Evolutionary conservation across 768 basidiomycete genomes (phyloP), one percentile per base, ranked within the genome.

Genomic region (Trametes punicea): DNA sequence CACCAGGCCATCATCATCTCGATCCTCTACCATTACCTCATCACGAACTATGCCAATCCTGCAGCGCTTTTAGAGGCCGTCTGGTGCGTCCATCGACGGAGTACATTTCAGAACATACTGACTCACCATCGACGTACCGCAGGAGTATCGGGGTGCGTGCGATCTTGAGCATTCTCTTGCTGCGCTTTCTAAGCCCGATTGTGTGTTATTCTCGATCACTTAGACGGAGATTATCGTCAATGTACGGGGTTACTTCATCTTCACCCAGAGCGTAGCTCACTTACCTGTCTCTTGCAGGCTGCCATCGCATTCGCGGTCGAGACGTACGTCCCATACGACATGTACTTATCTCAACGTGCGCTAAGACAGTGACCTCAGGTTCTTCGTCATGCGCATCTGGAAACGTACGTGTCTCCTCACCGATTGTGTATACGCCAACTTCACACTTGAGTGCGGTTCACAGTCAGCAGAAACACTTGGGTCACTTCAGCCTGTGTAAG

Each of bases 21-120:
- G 20, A 49, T 57, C 40, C 41, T 57, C 21, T 61, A 61, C 40
- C 57, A 51, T 27, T 61, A 61, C 31, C 51, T 61, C 13, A 52
- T 61, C 41, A 33, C 47, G 18, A 48, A 61, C 41, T 61, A 51
- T 30, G 30, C 29, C n/a, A 45, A 61, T 27, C 50, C 55, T 13
- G n/a, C n/a, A 10, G 51, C 47, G 11, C 52, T 61, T 3, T 46
- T 56, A 15, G 34, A 38, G 7, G 46, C 45, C 20, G 45, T 56
- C 18, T 59, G 57, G 60, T 49, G 48, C 29, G 3, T 45, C 26
- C 10, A 27, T 13, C 8, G 18, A 21, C 21, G 5, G 20, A 21
- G 4, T 42, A 7, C 20, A 20, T 13, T 13, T 13, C 7, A 6
- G 13, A 6, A 31, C 31, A 31, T 31, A 31, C 13, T 31, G 31